A percentile compares a stretch with the other conserved stretches of the same genome.
Conservation (phyloP, 2,329 filamentous ascomycete genomes). For the Fusarium secorum region DNA sequence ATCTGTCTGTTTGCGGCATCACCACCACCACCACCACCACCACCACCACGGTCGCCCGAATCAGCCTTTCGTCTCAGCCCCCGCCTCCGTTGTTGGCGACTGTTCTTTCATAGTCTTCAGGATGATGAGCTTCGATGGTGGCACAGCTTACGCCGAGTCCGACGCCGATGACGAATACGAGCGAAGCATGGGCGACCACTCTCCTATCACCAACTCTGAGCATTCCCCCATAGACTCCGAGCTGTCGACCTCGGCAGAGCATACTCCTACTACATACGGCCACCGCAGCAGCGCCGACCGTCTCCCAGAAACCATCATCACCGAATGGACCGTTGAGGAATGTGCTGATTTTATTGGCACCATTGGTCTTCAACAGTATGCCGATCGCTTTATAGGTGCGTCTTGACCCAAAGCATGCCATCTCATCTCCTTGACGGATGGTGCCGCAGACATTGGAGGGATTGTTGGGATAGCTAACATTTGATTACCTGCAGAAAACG, state of each 20-base stretch:
- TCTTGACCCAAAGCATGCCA: constrained; percentile 27
- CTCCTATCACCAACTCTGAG: constrained; percentile 74
- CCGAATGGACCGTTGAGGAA: constrained; percentile 84
- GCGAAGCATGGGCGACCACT: constrained; percentile 72
- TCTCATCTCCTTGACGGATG: background rate
- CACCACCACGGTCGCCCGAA: constrained; percentile 15
- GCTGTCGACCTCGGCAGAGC: constrained; percentile 72
- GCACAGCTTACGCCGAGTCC: constrained; percentile 78
- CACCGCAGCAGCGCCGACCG: constrained; percentile 70
- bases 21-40: constrained; percentile 12
- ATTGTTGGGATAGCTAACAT: constrained; percentile 22
- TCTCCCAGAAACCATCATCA: constrained; percentile 77
- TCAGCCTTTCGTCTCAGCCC: constrained; percentile 7
- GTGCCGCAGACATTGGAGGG: background rate
- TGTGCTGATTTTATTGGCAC: constrained; percentile 87
- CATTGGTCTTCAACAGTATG: constrained; percentile 83
- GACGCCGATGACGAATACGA: constrained; percentile 87
- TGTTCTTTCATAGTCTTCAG: constrained; percentile 29
- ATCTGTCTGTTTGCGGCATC: constrained; percentile 22
- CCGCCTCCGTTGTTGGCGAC: constrained; percentile 17
- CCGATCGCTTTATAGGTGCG: constrained; percentile 82
- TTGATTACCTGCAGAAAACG: constrained; percentile 72
- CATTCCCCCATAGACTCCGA: constrained; percentile 76
- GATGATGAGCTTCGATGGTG: constrained; percentile 68
- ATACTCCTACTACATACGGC: constrained; percentile 81